phyloP scores from a whole-genome alignment of 2,329 filamentous ascomycete genomes.

The Arthrobotrys megalospora region DNA sequence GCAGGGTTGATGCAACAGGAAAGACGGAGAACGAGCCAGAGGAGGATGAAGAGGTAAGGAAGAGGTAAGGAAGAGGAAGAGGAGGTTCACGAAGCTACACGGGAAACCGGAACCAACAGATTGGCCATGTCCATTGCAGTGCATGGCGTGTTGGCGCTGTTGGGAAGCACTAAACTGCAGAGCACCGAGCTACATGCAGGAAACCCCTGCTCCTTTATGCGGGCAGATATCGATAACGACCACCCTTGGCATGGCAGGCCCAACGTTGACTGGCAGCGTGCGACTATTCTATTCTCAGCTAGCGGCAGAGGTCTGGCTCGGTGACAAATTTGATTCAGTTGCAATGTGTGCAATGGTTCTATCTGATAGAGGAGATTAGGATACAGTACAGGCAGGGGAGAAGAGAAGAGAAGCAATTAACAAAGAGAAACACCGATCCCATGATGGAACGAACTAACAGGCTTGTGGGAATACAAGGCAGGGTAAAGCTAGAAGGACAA shows the following conservation, averaged over 20 bases:
- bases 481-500: background rate
- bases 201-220: constrained; percentile 19
- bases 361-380: constrained; percentile 39
- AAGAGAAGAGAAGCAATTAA: background rate
- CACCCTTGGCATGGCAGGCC: constrained; percentile 19
- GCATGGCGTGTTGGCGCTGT: constrained; percentile 28
- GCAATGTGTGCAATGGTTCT: constrained; percentile 16
- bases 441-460: constrained; percentile 28
- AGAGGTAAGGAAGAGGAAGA: constrained; percentile 3
- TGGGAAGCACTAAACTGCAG: constrained; percentile 28
- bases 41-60: background rate
- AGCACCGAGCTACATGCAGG: constrained; percentile 8
- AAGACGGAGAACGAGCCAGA: background rate
- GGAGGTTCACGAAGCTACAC: constrained; percentile 2
- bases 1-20: constrained; percentile 12
- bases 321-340: background rate
- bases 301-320: background rate
- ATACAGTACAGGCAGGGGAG: constrained; percentile 22
- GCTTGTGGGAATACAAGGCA: constrained; percentile 26
- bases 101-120: constrained; percentile 13
- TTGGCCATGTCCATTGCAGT: background rate
- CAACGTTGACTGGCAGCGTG: constrained; percentile 13
- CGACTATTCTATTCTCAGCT: constrained; percentile 16
- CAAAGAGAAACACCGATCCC: constrained; percentile 47
- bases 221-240: constrained; percentile 55